A percentile compares a stretch with the other conserved stretches of the same genome.
Conservation (phyloP, 106 monocot species). For the Apostasia ramifera region DNA sequence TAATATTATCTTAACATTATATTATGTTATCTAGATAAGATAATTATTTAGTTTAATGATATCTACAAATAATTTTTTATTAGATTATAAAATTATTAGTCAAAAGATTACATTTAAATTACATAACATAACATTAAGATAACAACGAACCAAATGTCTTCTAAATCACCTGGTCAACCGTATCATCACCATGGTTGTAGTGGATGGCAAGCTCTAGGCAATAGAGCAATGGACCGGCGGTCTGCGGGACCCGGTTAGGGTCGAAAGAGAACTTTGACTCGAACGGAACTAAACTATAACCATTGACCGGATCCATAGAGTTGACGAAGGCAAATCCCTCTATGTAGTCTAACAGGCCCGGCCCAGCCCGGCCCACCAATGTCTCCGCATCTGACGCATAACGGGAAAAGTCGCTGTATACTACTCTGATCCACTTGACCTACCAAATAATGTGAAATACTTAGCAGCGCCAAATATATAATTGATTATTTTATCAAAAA, state of each 20-base stretch:
- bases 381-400: slow-evolving; percentile 68
- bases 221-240: slow-evolving; percentile 58
- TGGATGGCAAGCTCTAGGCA: slow-evolving; percentile 80
- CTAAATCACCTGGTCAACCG: slow-evolving; percentile 54
- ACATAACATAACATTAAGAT: no score
- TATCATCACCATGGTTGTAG: slow-evolving; percentile 22
- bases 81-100: no score
- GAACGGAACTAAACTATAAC: slow-evolving; percentile 53
- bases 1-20: no score
- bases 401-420: slow-evolving; percentile 50
- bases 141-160: no score
- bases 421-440: slow-evolving; percentile 81
- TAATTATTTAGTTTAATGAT: no score
- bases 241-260: slow-evolving; percentile 28
- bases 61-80: no score
- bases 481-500: no score
- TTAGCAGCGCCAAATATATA: no score
- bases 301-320: slow-evolving; percentile 55
- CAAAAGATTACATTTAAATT: no score
- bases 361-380: slow-evolving; percentile 32
- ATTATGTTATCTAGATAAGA: no score
- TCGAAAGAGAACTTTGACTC: slow-evolving; percentile 30
- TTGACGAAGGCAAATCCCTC: slow-evolving; percentile 86
- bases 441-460: background rate
- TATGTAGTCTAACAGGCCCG: slow-evolving; percentile 63